Base-by-base conservation (phyloP, 1,139 yeast genomes). In the Saccharomycopsis hybrid region DNA sequence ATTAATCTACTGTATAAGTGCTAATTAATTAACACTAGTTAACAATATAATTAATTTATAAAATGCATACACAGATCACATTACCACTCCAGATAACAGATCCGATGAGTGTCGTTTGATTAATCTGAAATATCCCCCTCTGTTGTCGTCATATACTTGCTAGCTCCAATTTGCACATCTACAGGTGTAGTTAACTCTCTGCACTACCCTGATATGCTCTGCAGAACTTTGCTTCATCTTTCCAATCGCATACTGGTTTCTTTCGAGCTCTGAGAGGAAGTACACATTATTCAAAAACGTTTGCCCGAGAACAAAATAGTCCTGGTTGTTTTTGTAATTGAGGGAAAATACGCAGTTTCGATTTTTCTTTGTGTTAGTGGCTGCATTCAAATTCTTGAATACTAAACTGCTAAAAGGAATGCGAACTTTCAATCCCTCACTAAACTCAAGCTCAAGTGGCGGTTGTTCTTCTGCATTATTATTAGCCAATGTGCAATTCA, bases 221-320 rank as follows among this genome's bases (percentile, higher is more conserved):
- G n/a, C n/a, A n/a, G n/a, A n/a, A n/a, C 30, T n/a, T 31, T 44
- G 24, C 7, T 40, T 36, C 9, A 47, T 28, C 29, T 33, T 46
- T 4, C 43, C 53, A 24, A 50, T 27, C 5, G 51, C 53, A 28
- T 31, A 40, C 11, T 31, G 29, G 24, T 41, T 47, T 11, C 43
- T 46, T 28, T 45, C 52, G 5, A 49, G 24, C 32, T 51, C 49
- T 7, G 53, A 31, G 29, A 46, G 46, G 40, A 39, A 50, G 30
- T 51, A 51, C 5, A 49, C 50, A 32, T 51, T 51, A 40, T 51
- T 51, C 37, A 51, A 46, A 39, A 51, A 51, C 3, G 53, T 46
- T 30, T 51, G 53, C 2, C 54, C 54, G 30, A 49, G 33, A 3
- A 50, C 45, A 38, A 43, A 51, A 28, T 51, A 51, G 1, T 51